These are phyloP conservation scores for Phytopythium montanum DNA, from an alignment of 352 stramenopile genomes.

Conservation along the genomic window DNA sequence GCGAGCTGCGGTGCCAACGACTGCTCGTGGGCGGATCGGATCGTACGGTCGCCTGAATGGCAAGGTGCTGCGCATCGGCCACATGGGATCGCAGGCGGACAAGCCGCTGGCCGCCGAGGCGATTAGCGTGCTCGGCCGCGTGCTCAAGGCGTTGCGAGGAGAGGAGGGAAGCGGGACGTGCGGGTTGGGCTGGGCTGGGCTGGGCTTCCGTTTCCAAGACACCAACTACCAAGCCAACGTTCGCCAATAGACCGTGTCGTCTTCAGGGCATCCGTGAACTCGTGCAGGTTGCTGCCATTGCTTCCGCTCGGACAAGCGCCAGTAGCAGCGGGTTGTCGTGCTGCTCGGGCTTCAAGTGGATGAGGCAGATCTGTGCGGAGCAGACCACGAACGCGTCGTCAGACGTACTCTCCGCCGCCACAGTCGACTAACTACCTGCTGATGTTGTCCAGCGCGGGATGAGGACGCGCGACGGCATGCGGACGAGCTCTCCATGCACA, in stretches of 20 bases:
- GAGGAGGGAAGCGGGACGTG: neutral
- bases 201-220: too few species aligned
- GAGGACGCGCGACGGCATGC: too few species aligned
- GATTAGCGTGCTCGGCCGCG: conserved; percentile 24
- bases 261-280: neutral
- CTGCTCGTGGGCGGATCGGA: conserved; percentile 37
- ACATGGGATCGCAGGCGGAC: conserved; percentile 52
- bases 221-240: too few species aligned
- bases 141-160: conserved; percentile 27
- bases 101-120: conserved; percentile 29
- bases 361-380: conserved; percentile 33
- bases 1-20: conserved; percentile 28
- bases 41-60: conserved; percentile 41
- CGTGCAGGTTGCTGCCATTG: neutral
- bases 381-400: too few species aligned
- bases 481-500: too few species aligned
- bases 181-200: too few species aligned
- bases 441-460: too few species aligned
- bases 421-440: too few species aligned
- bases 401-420: too few species aligned
- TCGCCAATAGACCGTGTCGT: too few species aligned
- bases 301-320: conserved; percentile 31
- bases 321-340: conserved; percentile 59
- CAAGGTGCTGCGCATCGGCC: conserved; percentile 46
- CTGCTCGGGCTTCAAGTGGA: conserved; percentile 61